phyloP scores from a whole-genome alignment of 148 eudicot genomes.

The Rhododendron mucronatum region DNA sequence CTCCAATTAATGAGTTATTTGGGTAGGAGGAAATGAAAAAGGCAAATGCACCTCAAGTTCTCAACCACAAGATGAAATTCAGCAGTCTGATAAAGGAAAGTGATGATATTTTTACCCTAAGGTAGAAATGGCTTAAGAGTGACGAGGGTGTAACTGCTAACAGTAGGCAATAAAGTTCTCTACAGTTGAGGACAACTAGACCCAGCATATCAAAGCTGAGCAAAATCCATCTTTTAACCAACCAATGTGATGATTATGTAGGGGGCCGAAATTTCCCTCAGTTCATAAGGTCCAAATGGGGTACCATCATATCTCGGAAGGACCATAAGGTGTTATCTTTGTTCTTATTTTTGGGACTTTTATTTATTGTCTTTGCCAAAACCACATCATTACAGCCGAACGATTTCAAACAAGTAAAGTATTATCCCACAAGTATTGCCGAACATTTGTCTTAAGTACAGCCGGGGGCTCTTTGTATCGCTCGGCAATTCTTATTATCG shows the following conservation, averaged over 20 bases:
- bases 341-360: too few species aligned
- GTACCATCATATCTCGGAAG: too few species aligned
- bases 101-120: background rate
- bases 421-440: too few species aligned
- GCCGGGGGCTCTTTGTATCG: too few species aligned
- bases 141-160: background rate
- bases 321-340: too few species aligned
- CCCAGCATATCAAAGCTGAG: background rate
- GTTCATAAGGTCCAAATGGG: too few species aligned
- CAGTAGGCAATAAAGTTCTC: background rate
- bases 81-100: background rate
- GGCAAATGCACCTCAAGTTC: background rate
- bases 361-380: too few species aligned
- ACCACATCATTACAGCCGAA: too few species aligned
- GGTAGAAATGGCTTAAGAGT: background rate
- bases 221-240: background rate
- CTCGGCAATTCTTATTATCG: too few species aligned
- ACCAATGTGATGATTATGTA: background rate
- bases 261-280: too few species aligned
- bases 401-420: too few species aligned
- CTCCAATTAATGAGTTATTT: background rate
- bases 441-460: too few species aligned
- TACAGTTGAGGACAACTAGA: background rate
- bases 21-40: background rate
- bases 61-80: background rate